A percentile compares a stretch with the other conserved stretches of the same genome.
Conservation (phyloP, 1,284 basidiomycete genomes). For the Boletellus dicymbophilus region DNA sequence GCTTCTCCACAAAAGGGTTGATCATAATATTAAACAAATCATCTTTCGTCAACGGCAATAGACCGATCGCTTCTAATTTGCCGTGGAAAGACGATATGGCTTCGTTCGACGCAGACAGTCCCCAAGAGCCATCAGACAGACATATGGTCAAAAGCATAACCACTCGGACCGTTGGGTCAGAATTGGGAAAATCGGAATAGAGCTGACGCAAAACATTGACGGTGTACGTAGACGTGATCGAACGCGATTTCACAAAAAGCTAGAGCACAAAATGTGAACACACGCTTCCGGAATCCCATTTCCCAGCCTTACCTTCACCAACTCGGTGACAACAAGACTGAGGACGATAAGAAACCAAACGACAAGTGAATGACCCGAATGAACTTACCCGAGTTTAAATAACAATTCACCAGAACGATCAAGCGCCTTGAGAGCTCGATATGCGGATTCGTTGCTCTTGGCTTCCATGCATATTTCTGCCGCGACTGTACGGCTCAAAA, state of each 20-base stretch:
- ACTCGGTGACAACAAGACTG: constrained; percentile 56
- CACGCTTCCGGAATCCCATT: not conserved
- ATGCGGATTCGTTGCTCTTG: constrained; percentile 65
- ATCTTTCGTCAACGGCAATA: constrained; percentile 54
- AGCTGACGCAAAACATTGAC: constrained; percentile 57
- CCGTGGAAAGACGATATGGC: constrained; percentile 34
- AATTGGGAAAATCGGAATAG: constrained; percentile 62
- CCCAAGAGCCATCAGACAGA: constrained; percentile 45
- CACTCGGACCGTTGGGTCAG: constrained; percentile 58
- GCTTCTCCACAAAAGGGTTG: constrained; percentile 69
- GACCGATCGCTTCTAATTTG: constrained; percentile 50
- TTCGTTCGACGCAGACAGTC: constrained; percentile 31
- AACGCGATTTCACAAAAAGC: constrained; percentile 70
- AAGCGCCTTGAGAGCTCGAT: constrained; percentile 62
- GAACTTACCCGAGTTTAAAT: constrained; percentile 57
- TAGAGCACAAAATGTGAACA: constrained; percentile 31
- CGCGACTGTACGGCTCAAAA: constrained; percentile 74
- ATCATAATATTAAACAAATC: constrained; percentile 64
- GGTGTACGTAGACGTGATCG: constrained; percentile 52
- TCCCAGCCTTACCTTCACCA: constrained; percentile 52
- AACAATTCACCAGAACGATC: constrained; percentile 60
- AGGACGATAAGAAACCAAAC: constrained; percentile 13
- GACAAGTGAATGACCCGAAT: constrained; percentile 24
- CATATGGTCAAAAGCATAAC: constrained; percentile 69
- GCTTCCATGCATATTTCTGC: constrained; percentile 80